Evolutionary conservation across 805 yeast species (phyloP), one percentile per base, ranked within the genome.

Genomic region (Zygosaccharomyces kombuchaensis): DNA sequence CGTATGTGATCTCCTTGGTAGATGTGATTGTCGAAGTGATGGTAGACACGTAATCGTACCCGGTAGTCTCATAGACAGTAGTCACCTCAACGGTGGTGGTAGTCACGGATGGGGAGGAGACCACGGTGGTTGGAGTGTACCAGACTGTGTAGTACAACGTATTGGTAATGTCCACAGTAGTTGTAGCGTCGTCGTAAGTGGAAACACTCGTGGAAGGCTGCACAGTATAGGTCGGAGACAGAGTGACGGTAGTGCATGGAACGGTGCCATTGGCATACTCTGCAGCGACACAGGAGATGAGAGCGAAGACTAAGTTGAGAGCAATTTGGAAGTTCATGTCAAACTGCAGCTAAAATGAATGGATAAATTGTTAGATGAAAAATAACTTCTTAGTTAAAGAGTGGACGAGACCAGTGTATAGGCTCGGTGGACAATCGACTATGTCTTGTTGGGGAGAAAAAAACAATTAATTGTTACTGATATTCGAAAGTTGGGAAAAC

Each of bases 101-200:
- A 31, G 49, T 45, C 23, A 50, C 46, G 6, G 52, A 16, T 31
- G 44, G 35, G 16, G 47, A 40, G 12, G 48, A 46, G 8, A 47
- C 32, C n/a, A 48, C 44, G 14, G 46, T 43, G 22, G 43, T 38
- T 27, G 54, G 47, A 7, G 59, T 48, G 31, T 44, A 46, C 59
- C 58, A 57, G 29, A 39, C 25, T 21, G 62, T 60, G n/a, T 46
- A 25, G 40, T 40, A 60, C 10, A 48, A 26, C 23, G 63, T 59
- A 19, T 49, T 50, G 6, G 65, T 60, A 34, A 58, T 47, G 34
- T 45, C 56, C 30, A 53, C 51, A 25, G 64, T 61, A 26, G 63
- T 56, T 7, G 59, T 55, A 10, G 48, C 55, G 34, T 60, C 62
- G 27, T 47, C 44, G 37, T 58, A 59, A 19, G 57, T 52, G 12